Evolutionary conservation across 805 yeast genomes (phyloP), one percentile per base, ranked within the genome.

Genomic region (Starmerella apis): DNA sequence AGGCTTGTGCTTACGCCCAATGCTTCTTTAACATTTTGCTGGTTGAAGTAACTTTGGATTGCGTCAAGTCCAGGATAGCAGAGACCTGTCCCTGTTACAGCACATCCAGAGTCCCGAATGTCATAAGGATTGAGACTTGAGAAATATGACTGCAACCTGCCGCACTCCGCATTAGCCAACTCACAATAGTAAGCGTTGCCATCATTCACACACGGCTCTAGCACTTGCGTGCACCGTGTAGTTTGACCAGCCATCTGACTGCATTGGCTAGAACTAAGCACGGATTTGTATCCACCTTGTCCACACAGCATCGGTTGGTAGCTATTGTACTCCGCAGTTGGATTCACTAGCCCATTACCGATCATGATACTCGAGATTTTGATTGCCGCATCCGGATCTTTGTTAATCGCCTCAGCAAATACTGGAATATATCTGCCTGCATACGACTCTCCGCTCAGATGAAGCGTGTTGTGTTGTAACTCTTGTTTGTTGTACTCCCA

Each of bases 301-400:
- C 94, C 88, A 68, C 97, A 90, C 3, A 94, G 94, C 96, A 90
- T 88, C 56, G 94, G 94, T 65, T 82, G 78, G 63, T 86, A 87
- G 66, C 80, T 79, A 51, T 76, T 75, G 62, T 82, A 80, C 71
- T 87, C 96, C 41, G 76, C 74, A 52, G 82, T 70, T 3, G 94
- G 83, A 65, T 86, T 94, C 31, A 95, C 86, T 58, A 88, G 77
- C 47, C 97, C 96, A 65, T 88, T 88, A 55, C 97, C 97, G 61
- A 88, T 88, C 63, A 90, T 63, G 18, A 88, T 80, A 3, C 95
- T 84, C 11, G 83, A 70, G 57, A 87, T 72, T 60, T 85, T 77
- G 61, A 81, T 79, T 19, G 74, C 68, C 50, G 78, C 69, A 57
- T 16, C 70, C 74, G 48, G 58, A 58, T 62, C 74, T 53, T 59